Evolutionary conservation across 257 asterid genomes (phyloP).

Genomic region (Apocynum venetum): DNA sequence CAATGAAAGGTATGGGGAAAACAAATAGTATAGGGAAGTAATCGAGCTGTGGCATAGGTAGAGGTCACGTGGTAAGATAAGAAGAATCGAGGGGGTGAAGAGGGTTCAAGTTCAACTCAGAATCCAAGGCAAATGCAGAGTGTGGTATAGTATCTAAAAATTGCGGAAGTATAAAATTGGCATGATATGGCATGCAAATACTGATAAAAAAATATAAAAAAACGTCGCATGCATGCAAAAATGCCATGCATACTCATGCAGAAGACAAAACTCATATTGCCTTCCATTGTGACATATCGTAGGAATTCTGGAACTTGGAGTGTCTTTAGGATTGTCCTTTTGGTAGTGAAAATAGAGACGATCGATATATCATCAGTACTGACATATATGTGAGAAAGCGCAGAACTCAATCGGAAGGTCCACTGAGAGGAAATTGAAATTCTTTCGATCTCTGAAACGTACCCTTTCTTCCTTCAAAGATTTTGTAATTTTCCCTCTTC

Average conservation of each 20-base stretch:
- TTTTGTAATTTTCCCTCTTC: neutral
- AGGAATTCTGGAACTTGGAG: conserved; percentile 18
- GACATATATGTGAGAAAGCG: neutral
- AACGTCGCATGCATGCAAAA: conserved; percentile 44
- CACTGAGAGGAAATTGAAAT: neutral
- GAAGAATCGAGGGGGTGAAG: neutral
- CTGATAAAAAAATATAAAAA: conserved; percentile 16
- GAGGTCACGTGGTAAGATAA: conserved; percentile 3
- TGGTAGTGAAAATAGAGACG: neutral
- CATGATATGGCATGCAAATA: conserved; percentile 38
- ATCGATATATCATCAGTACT: neutral
- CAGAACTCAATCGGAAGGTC: neutral
- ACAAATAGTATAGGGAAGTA: neutral
- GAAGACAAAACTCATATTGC: conserved; percentile 40
- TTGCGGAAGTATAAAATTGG: conserved; percentile 1
- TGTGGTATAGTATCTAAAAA: too few species aligned
- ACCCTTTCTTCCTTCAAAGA: neutral
- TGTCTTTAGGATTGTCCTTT: conserved; percentile 16
- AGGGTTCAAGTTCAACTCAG: neutral
- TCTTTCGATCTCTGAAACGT: neutral
- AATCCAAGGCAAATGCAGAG: neutral
- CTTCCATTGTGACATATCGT: conserved; percentile 9
- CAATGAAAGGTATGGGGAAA: neutral
- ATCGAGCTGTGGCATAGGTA: too few species aligned
- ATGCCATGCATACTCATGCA: conserved; percentile 42